Conservation (phyloP, 331 rosid genomes). For the Pyrus hybrid region DNA sequence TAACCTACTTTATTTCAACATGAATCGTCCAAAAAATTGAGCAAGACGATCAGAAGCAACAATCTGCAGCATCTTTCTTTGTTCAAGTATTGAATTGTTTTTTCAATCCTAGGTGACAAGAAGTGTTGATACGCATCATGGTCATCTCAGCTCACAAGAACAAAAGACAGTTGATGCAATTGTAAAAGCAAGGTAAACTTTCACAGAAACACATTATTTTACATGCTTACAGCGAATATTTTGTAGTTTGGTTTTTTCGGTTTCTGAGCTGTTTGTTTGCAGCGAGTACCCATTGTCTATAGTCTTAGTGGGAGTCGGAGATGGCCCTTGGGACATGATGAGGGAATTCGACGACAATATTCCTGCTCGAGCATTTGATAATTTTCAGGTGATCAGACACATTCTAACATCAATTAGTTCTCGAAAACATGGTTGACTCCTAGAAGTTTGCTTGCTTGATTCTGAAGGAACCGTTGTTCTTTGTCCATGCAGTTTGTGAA, state of each 20-base stretch:
- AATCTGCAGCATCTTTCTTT: neutral
- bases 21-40: neutral
- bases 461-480: neutral
- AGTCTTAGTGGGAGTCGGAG: slow-evolving; percentile 90
- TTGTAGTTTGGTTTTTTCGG: neutral
- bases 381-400: slow-evolving; percentile 58
- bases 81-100: neutral
- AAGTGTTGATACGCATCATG: slow-evolving; percentile 58
- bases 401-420: neutral
- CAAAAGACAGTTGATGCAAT: slow-evolving; percentile 68
- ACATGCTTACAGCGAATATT: neutral
- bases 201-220: neutral
- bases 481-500: slow-evolving; percentile 71
- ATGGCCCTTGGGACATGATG: slow-evolving; percentile 98
- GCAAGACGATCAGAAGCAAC: neutral
- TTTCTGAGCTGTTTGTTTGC: slow-evolving; percentile 29
- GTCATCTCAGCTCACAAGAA: slow-evolving; percentile 71
- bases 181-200: slow-evolving; percentile 73
- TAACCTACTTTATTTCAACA: neutral
- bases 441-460: slow-evolving; percentile 2
- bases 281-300: slow-evolving; percentile 84
- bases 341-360: slow-evolving; percentile 82
- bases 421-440: neutral
- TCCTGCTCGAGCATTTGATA: slow-evolving; percentile 78
- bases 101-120: slow-evolving; percentile 63